Base-by-base conservation (phyloP, 371 early-diverging fungal genomes). In the Mucor circinelloides region DNA sequence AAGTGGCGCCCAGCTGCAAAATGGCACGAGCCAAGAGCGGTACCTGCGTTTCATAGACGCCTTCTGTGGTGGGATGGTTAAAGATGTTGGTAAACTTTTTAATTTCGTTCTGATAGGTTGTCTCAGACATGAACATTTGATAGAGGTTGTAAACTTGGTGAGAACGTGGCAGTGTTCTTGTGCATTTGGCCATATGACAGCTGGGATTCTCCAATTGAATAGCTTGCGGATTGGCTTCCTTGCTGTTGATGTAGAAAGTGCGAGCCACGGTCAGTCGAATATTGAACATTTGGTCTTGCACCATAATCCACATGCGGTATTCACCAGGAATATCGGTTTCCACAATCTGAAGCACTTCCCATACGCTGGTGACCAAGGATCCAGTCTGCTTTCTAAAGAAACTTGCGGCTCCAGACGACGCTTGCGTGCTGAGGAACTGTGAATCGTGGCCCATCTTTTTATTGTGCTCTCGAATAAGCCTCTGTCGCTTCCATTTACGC, bases 31-130 rank as follows among this genome's bases (percentile, higher is more conserved):
- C 87, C 38, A 91, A 42, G 0, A 94, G 78, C 4, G 95, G 90
- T 2, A 97, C 75, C 62, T 95, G 90, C 0, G 94, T 91, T 80
- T 97, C 98, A 74, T 97, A 99, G 0, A 95, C 95, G 27, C 96
- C 96, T 63, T 92, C 94, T 13, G 95, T 90, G n/a, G 90, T 81
- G 10, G 94, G 93, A 72, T 97, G 92, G 67, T 90, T 93, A 71
- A 95, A 94, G 44, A 96, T 86, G 25, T 85, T 85, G 1, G 89
- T 71, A 76, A 95, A 89, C 60, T 89, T 85, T 64, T 86, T 86
- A 23, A 78, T 74, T 74, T 96, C 90, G 34, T 85, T 82, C 17
- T 81, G 86, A 75, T 88, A 99, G 6, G 86, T 83, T 6, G 70
- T 62, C 74, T 99, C 99, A 4, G 89, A 57, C 93, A 97, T 93